Conservation (phyloP, 73 alveolate species). For the Tetrahymena thermophila region DNA sequence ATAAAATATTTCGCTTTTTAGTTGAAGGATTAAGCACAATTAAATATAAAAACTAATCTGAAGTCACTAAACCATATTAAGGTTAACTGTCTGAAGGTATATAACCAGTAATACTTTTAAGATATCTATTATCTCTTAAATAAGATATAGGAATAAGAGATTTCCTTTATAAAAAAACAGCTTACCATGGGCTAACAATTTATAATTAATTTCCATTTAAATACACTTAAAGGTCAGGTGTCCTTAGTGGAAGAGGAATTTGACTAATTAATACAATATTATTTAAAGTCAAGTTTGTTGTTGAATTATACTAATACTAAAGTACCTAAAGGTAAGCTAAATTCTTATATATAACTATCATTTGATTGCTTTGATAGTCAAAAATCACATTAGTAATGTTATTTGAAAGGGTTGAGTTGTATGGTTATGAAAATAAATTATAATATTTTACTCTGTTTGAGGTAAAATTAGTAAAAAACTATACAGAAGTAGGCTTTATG, state of each 20-base stretch:
- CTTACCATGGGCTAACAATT: background rate
- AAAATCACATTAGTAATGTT: background rate
- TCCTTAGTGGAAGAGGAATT: background rate
- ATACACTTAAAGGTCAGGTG: background rate
- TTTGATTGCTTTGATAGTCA: background rate
- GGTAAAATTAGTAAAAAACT: background rate
- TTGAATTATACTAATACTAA: background rate
- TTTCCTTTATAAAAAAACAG: background rate
- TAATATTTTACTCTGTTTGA: background rate
- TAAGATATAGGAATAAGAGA: background rate
- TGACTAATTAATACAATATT: background rate
- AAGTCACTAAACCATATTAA: background rate
- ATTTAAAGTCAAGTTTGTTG: background rate
- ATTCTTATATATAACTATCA: background rate
- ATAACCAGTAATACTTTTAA: background rate
- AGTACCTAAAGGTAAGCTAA: background rate
- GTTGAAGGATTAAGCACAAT: background rate
- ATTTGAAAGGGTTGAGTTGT: background rate
- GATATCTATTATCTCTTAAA: background rate
- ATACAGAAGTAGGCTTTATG: background rate
- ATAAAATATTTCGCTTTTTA: background rate
- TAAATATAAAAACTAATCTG: background rate
- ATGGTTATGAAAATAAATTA: background rate
- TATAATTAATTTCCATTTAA: background rate
- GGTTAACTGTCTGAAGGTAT: background rate